Evolutionary conservation across 805 yeast genomes (phyloP).

Genomic region (Metschnikowia matae): DNA sequence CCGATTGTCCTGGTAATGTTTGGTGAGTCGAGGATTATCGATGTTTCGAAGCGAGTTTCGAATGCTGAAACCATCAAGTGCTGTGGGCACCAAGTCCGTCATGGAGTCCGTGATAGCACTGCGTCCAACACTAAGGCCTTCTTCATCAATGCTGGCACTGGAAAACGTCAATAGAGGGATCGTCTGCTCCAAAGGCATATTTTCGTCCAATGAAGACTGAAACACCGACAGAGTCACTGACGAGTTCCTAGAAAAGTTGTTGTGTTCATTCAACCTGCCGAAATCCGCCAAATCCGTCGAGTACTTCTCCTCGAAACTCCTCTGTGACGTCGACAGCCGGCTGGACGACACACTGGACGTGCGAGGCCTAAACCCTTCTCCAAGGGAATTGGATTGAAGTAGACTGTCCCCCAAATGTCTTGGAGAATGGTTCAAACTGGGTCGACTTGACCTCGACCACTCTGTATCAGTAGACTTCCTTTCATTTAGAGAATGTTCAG

Average conservation of each 20-base stretch:
- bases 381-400: not conserved
- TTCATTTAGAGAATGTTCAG: not conserved
- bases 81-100: slow-evolving; percentile 14
- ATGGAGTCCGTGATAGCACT: slow-evolving; percentile 9
- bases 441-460: too few species aligned
- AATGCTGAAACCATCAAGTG: slow-evolving; percentile 10
- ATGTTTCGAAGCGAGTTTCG: slow-evolving; percentile 8
- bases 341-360: not conserved
- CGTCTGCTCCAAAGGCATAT: slow-evolving; percentile 12
- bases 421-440: not conserved
- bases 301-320: not conserved
- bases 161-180: slow-evolving; percentile 15
- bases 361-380: not conserved
- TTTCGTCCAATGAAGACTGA: slow-evolving; percentile 6
- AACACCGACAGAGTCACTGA: slow-evolving; percentile 13
- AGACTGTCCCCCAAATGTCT: not conserved
- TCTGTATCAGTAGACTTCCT: not conserved
- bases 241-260: slow-evolving; percentile 11
- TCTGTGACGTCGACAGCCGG: not conserved
- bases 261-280: not conserved
- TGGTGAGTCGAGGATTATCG: slow-evolving; percentile 16
- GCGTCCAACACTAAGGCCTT: slow-evolving; percentile 6
- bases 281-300: not conserved
- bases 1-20: slow-evolving; percentile 13
- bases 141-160: slow-evolving; percentile 9